Conservation (phyloP, 2,329 filamentous ascomycete genomes). For the Monosporascus ibericus region DNA sequence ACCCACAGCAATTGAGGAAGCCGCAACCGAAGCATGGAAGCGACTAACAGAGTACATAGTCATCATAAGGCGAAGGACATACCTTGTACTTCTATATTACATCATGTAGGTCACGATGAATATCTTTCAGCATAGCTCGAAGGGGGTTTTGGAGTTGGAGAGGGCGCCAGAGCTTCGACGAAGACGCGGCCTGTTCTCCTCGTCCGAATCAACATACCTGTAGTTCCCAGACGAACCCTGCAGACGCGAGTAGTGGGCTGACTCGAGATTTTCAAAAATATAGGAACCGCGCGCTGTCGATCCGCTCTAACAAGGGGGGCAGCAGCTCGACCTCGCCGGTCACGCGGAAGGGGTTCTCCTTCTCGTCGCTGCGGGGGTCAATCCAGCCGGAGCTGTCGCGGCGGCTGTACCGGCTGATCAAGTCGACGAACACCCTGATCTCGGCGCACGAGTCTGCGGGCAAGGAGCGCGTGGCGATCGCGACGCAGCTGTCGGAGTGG, state of each 20-base stretch:
- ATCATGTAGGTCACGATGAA: not conserved
- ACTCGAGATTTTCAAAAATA: not conserved
- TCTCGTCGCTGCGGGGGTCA: slow-evolving; percentile 78
- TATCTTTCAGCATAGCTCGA: not conserved
- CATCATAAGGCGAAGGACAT: not conserved
- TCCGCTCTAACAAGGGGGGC: slow-evolving; percentile 31
- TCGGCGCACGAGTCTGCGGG: slow-evolving; percentile 77
- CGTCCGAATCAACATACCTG: not conserved
- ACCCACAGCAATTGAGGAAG: not conserved
- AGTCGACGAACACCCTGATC: slow-evolving; percentile 87
- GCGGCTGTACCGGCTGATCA: slow-evolving; percentile 87
- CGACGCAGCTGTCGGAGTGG: slow-evolving; percentile 91
- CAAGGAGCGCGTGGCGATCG: slow-evolving; percentile 77
- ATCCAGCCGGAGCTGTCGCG: slow-evolving; percentile 84
- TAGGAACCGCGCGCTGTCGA: slow-evolving; percentile 26
- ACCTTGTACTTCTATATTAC: not conserved
- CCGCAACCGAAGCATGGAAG: not conserved
- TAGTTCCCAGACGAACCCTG: not conserved
- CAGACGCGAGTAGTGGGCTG: slow-evolving; percentile 4
- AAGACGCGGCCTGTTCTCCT: not conserved
- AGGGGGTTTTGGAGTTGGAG: not conserved
- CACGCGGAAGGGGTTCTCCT: slow-evolving; percentile 67
- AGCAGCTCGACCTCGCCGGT: slow-evolving; percentile 31
- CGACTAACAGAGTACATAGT: not conserved
- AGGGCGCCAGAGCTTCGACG: not conserved